phyloP scores from a whole-genome alignment of 345 rosid genomes.

The Kandelia obovata region DNA sequence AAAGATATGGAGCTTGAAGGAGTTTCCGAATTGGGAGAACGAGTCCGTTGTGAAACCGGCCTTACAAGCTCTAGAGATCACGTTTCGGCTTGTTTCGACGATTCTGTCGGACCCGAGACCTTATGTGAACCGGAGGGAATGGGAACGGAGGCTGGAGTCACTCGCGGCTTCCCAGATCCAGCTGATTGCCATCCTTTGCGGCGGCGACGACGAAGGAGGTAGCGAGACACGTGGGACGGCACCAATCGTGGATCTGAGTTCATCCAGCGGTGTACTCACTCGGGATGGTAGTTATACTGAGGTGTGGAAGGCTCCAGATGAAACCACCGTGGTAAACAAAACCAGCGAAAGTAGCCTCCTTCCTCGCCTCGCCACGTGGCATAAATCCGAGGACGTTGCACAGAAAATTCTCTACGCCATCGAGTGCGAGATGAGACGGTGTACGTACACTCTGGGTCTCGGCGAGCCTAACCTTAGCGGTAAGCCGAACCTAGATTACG shows the following conservation, averaged over 20 bases:
- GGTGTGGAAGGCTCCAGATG: slow-evolving; percentile 60
- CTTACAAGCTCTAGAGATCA: slow-evolving; percentile 76
- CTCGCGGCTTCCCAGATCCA: slow-evolving; percentile 64
- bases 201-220: slow-evolving; percentile 58
- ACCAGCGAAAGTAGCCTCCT: slow-evolving; percentile 70
- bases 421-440: slow-evolving; percentile 76
- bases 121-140: slow-evolving; percentile 61
- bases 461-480: slow-evolving; percentile 81
- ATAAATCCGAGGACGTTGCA: slow-evolving; percentile 62
- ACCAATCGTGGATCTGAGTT: slow-evolving; percentile 45
- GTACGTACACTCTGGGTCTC: slow-evolving; percentile 72
- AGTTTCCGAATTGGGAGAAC: slow-evolving; percentile 59
- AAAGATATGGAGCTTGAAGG: slow-evolving; percentile 40
- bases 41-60: slow-evolving; percentile 69
- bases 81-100: slow-evolving; percentile 72
- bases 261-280: slow-evolving; percentile 42
- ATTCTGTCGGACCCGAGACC: slow-evolving; percentile 70
- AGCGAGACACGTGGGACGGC: slow-evolving; percentile 29
- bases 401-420: slow-evolving; percentile 55
- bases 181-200: slow-evolving; percentile 55
- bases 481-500: slow-evolving; percentile 78
- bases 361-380: slow-evolving; percentile 76
- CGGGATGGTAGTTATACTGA: slow-evolving; percentile 51
- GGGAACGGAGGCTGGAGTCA: slow-evolving; percentile 70
- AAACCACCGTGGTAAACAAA: slow-evolving; percentile 42